Conservation (phyloP, 2,329 filamentous ascomycete species). For the Sordariomycetes sp. region DNA sequence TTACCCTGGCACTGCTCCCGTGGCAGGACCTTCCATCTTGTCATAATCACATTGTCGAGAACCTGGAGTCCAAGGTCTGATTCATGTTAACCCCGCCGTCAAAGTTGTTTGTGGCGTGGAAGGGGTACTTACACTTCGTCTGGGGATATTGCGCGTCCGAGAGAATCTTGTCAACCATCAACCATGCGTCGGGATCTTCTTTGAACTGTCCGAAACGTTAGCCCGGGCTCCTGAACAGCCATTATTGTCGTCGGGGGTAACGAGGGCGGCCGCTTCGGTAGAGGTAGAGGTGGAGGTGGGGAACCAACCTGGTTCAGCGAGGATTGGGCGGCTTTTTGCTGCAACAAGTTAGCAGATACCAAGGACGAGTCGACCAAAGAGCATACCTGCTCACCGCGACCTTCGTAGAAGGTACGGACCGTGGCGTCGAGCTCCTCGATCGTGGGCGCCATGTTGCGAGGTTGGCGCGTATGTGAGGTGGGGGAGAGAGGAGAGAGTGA, state of each 20-base stretch:
- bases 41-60: constrained; percentile 96
- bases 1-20: constrained; percentile 87
- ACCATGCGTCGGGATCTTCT: constrained; percentile 96
- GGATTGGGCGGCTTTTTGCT: constrained; percentile 96
- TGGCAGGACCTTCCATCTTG: constrained; percentile 95
- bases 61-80: constrained; percentile 89
- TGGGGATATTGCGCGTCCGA: constrained; percentile 88
- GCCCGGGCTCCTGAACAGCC: neutral
- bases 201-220: constrained; percentile 63
- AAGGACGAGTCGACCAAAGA: constrained; percentile 4
- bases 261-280: neutral
- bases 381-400: constrained; percentile 83
- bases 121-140: constrained; percentile 72
- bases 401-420: constrained; percentile 95
- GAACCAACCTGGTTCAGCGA: constrained; percentile 77
- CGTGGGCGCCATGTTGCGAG: constrained; percentile 51
- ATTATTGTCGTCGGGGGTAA: constrained; percentile 2
- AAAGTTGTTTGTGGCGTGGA: neutral
- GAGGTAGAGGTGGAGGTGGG: constrained; percentile 4
- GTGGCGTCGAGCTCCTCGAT: constrained; percentile 95
- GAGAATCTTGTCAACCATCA: constrained; percentile 94
- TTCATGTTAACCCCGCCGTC: constrained; percentile 3
- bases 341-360: constrained; percentile 11
- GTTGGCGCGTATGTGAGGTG: constrained; percentile 20
- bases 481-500: constrained; percentile 10